Evolutionary conservation across 768 basidiomycete genomes (phyloP).

Genomic region (Lactifluus hygrophoroides): DNA sequence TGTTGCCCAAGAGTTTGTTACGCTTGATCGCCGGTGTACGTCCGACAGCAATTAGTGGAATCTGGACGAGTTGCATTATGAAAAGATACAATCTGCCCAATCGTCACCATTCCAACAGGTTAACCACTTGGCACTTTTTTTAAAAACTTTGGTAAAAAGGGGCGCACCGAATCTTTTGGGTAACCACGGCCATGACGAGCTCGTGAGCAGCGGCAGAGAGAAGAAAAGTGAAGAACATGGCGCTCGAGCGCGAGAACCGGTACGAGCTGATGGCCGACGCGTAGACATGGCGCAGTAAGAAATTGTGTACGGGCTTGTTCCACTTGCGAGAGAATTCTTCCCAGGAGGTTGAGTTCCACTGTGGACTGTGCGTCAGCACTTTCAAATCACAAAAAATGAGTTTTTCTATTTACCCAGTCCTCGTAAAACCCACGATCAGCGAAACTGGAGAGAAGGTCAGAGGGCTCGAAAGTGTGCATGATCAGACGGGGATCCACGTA

Average conservation of each 20-base stretch:
- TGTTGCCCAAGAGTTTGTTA: slow-evolving; percentile 74
- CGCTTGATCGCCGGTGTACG: slow-evolving; percentile 67
- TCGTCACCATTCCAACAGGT: background rate
- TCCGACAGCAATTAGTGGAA: slow-evolving; percentile 82
- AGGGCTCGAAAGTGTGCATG: background rate
- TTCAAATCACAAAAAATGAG: background rate
- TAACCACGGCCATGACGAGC: slow-evolving; percentile 93
- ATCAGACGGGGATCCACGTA: slow-evolving; percentile 30
- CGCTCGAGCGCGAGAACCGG: slow-evolving; percentile 63
- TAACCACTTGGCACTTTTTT: background rate
- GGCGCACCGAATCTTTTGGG: slow-evolving; percentile 79
- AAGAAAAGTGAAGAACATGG: slow-evolving; percentile 89
- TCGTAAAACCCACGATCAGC: slow-evolving; percentile 98
- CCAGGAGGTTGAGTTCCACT: slow-evolving; percentile 97
- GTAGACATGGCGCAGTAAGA: slow-evolving; percentile 92
- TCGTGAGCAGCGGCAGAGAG: slow-evolving; percentile 88
- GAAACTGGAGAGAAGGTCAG: slow-evolving; percentile 46
- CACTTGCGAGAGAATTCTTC: slow-evolving; percentile 97
- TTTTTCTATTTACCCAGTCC: slow-evolving; percentile 64
- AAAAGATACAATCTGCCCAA: slow-evolving; percentile 92
- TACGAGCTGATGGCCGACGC: slow-evolving; percentile 77
- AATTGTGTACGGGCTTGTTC: slow-evolving; percentile 95
- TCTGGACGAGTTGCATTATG: slow-evolving; percentile 67
- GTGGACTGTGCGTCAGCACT: slow-evolving; percentile 18
- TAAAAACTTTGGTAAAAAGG: background rate